phyloP scores from a whole-genome alignment of 2,329 filamentous ascomycete genomes.

The Eurotiales sp. region DNA sequence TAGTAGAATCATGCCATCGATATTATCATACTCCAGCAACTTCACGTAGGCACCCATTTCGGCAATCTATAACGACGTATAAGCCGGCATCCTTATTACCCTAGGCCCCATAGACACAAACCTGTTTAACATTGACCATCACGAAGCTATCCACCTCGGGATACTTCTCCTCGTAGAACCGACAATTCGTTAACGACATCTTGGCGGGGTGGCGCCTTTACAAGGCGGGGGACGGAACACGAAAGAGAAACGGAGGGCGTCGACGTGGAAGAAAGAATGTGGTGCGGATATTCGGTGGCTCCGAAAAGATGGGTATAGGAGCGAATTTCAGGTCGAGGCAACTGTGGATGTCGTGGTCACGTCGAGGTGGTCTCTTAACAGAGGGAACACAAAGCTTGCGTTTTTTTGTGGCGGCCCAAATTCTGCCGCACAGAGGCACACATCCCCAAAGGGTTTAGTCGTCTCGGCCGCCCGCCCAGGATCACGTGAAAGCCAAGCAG shows the following conservation, averaged over 20 bases:
- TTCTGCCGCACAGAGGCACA: background rate
- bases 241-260: background rate
- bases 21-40: slow-evolving; percentile 98
- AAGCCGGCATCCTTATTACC: slow-evolving; percentile 3
- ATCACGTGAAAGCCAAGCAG: too few species aligned
- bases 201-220: slow-evolving; percentile 50
- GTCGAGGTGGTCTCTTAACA: slow-evolving; percentile 1
- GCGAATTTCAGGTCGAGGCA: too few species aligned
- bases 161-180: slow-evolving; percentile 97
- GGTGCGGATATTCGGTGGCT: background rate
- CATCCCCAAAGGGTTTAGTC: background rate
- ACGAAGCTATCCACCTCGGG: slow-evolving; percentile 99
- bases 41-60: slow-evolving; percentile 99
- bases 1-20: slow-evolving; percentile 99
- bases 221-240: slow-evolving; percentile 12
- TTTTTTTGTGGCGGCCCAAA: slow-evolving; percentile 17
- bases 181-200: slow-evolving; percentile 95
- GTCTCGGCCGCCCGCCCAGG: too few species aligned
- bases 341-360: background rate
- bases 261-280: background rate
- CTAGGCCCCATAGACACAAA: slow-evolving; percentile 34
- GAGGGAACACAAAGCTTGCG: slow-evolving; percentile 9
- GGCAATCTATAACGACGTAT: slow-evolving; percentile 64
- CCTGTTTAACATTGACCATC: slow-evolving; percentile 99
- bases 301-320: too few species aligned